Evolutionary conservation across 2,329 filamentous ascomycete genomes (phyloP), one percentile per base, ranked within the genome.

Genomic region (Phialocephala subalpina): DNA sequence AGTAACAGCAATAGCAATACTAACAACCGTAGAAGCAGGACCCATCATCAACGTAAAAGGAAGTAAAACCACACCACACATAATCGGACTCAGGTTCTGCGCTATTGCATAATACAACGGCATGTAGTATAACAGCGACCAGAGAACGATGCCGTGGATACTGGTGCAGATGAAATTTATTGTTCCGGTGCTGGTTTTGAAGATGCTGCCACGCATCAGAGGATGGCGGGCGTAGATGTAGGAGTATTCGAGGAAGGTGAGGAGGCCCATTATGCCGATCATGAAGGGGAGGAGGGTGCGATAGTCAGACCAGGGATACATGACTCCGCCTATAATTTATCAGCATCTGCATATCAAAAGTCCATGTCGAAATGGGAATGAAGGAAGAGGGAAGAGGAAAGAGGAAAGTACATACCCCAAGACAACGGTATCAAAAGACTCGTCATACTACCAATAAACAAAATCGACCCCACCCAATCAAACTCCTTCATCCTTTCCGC

Each of bases 111-210:
- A 57, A n/a, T 57, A 57, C 4, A 57, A 22, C 29, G 55, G 55
- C 55, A 57, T 57, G 33, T 57, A 57, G 16, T 57, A 40, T 2
- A 57, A 16, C 6, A 57, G 2, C 3, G 16, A 20, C 55, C 55
- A 57, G 55, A 57, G 55, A 4, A 40, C 25, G 2, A 38, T 11
- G 18, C 55, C 55, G 3, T 57, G 29, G 29, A 57, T 36, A 16
- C 29, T 57, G n/a, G 55, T 57, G 18, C 29, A 35, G n/a, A 57
- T 36, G 14, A 36, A 57, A 6, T 35, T 40, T 14, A 57, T n/a
- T 25, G n/a, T 57, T 3, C 33, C 16, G 18, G 55, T 57, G 9
- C 18, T 4, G 29, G 55, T 57, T 12, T 8, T 12, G 55, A 57
- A 57, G 12, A 57, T 22, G 18, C 9, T 7, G n/a, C 20, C 18